These are phyloP conservation scores for Ricinus communis DNA, from an alignment of 345 rosid genomes.

Conservation along the genomic window DNA sequence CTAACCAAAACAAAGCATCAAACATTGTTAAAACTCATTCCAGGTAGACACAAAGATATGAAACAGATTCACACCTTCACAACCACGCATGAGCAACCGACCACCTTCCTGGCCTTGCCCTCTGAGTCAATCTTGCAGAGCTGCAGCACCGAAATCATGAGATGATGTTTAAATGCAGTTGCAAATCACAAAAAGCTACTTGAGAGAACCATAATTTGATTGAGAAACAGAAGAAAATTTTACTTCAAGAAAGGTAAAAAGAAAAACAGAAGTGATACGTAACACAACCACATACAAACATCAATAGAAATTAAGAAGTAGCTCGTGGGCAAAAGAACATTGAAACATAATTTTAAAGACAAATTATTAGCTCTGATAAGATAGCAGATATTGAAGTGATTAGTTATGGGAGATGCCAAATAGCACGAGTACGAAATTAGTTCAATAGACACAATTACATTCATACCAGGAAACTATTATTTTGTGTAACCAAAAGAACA, in stretches of 20 bases:
- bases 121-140: slow-evolving; percentile 83
- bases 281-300: not conserved
- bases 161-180: not conserved
- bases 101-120: slow-evolving; percentile 86
- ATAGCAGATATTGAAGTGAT: no score
- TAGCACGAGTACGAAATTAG: no score
- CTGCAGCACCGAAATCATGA: slow-evolving; percentile 32
- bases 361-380: no score
- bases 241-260: not conserved
- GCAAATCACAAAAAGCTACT: no score
- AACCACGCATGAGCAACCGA: slow-evolving; percentile 80
- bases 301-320: not conserved
- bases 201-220: not conserved
- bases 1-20: no score
- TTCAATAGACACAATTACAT: no score
- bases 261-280: not conserved
- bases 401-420: no score
- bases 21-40: no score
- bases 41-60: no score
- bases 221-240: not conserved
- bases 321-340: not conserved
- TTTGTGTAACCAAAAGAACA: no score
- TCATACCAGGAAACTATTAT: no score
- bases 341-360: no score
- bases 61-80: slow-evolving; percentile 54